Percentiles rank a stretch among this genome's conserved stretches.
phyloP scores from a whole-genome alignment of 768 basidiomycete genomes.

The Lactarius sp. region DNA sequence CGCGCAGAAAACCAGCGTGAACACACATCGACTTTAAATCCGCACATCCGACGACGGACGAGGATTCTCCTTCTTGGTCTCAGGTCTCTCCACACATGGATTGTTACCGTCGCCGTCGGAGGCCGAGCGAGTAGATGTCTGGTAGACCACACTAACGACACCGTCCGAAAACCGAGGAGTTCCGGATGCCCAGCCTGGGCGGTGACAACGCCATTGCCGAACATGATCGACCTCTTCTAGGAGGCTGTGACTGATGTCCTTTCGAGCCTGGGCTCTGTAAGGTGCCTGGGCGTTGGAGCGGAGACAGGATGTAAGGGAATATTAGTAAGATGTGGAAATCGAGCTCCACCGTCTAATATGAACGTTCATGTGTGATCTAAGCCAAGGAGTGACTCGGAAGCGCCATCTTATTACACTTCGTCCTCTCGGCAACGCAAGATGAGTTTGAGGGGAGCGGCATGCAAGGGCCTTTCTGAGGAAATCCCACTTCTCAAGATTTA shows the following conservation, averaged over 20 bases:
- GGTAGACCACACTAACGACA: background rate
- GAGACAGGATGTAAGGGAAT: background rate
- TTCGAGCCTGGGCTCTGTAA: background rate
- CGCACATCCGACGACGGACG: background rate
- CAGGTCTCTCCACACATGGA: background rate
- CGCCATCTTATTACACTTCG: background rate
- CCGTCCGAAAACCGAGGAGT: constrained; percentile 13
- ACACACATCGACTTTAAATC: background rate
- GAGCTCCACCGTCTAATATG: background rate
- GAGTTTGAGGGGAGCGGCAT: background rate
- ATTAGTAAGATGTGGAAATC: background rate
- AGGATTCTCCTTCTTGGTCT: background rate
- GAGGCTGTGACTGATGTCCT: background rate
- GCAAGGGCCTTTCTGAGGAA: background rate
- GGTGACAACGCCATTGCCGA: background rate
- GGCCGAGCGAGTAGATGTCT: background rate
- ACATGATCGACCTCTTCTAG: constrained; percentile 7
- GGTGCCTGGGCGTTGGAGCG: constrained; percentile 8
- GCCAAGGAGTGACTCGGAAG: background rate
- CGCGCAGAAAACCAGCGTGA: background rate
- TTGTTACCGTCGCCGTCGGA: too few species aligned
- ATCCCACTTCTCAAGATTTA: constrained; percentile 1
- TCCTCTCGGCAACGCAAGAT: constrained; percentile 2
- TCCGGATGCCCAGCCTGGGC: background rate
- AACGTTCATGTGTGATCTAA: background rate